phyloP scores from a whole-genome alignment of 257 asterid species.

The Galeopsis tetrahit region DNA sequence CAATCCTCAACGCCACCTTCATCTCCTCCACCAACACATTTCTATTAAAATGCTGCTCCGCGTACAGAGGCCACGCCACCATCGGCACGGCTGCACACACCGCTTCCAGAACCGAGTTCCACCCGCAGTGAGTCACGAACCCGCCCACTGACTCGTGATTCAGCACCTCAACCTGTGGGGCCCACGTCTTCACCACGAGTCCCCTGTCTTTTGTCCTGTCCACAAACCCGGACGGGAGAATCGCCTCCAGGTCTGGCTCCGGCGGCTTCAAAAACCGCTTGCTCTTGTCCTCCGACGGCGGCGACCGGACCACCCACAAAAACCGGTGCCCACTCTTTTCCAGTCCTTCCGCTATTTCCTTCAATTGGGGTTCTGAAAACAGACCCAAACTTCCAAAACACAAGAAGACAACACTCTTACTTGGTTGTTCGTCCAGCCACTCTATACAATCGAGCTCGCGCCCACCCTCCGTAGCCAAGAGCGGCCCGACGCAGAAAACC shows the following conservation, averaged over 20 bases:
- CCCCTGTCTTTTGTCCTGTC: slow-evolving; percentile 54
- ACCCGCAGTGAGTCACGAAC: slow-evolving; percentile 69
- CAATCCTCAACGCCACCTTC: slow-evolving; percentile 51
- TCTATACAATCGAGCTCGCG: slow-evolving; percentile 42
- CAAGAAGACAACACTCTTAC: slow-evolving; percentile 55
- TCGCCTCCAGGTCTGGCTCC: slow-evolving; percentile 45
- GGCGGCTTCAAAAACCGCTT: slow-evolving; percentile 35
- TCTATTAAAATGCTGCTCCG: slow-evolving; percentile 62
- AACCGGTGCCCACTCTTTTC: slow-evolving; percentile 54
- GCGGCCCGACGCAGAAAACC: slow-evolving; percentile 63
- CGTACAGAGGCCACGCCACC: slow-evolving; percentile 76
- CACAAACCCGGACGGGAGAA: slow-evolving; percentile 58
- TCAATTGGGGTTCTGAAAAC: slow-evolving; percentile 43
- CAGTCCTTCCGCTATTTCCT: slow-evolving; percentile 53
- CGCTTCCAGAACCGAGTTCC: slow-evolving; percentile 75
- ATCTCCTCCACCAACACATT: slow-evolving; percentile 53
- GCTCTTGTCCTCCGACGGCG: slow-evolving; percentile 43
- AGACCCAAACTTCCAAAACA: slow-evolving; percentile 70
- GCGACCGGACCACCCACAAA: slow-evolving; percentile 62
- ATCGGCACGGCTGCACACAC: slow-evolving; percentile 55
- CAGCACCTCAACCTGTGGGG: slow-evolving; percentile 63
- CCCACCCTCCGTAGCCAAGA: slow-evolving; percentile 32
- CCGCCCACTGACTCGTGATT: slow-evolving; percentile 61
- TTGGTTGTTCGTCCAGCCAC: slow-evolving; percentile 67
- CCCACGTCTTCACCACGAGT: slow-evolving; percentile 58